Evolutionary conservation across 352 stramenopile genomes (phyloP).

Genomic region (Phytophthora capsici): DNA sequence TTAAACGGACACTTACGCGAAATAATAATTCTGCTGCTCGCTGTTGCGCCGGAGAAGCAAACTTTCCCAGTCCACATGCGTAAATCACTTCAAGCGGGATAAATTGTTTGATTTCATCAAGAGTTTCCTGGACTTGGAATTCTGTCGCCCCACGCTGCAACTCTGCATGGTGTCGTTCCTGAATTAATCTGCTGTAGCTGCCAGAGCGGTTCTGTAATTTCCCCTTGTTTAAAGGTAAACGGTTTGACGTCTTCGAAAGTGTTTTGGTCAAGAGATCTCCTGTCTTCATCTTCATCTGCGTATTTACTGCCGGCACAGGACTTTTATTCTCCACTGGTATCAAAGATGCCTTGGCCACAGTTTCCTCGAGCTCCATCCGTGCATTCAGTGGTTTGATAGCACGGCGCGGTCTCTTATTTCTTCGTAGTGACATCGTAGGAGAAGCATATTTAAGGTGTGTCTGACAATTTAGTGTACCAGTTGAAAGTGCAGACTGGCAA

Average conservation of each 20-base stretch:
- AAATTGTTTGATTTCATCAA: conserved; percentile 61
- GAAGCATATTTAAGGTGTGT: conserved; percentile 2
- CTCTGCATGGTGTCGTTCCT: conserved; percentile 13
- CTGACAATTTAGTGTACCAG: background rate
- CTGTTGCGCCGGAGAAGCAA: conserved; percentile 70
- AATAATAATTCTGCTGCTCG: conserved; percentile 54
- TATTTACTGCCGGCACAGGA: background rate
- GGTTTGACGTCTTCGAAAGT: background rate
- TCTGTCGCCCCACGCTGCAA: conserved; percentile 33
- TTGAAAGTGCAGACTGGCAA: background rate
- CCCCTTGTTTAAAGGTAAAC: background rate
- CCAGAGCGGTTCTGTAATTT: conserved; percentile 5
- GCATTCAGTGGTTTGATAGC: conserved; percentile 14
- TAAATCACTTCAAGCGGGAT: conserved; percentile 77
- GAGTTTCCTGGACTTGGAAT: conserved; percentile 46
- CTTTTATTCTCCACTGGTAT: background rate
- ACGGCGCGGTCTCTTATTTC: conserved; percentile 5
- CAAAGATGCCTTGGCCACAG: background rate
- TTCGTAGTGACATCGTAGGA: background rate
- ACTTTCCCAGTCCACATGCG: conserved; percentile 57
- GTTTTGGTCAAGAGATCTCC: background rate
- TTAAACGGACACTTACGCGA: conserved; percentile 50
- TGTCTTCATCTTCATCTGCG: conserved; percentile 4
- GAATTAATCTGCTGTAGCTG: conserved; percentile 27
- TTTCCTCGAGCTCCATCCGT: background rate